Percentiles rank a stretch among this genome's conserved stretches.
Conservation (phyloP, 2,329 filamentous ascomycete genomes). For the Fusarium sp. region DNA sequence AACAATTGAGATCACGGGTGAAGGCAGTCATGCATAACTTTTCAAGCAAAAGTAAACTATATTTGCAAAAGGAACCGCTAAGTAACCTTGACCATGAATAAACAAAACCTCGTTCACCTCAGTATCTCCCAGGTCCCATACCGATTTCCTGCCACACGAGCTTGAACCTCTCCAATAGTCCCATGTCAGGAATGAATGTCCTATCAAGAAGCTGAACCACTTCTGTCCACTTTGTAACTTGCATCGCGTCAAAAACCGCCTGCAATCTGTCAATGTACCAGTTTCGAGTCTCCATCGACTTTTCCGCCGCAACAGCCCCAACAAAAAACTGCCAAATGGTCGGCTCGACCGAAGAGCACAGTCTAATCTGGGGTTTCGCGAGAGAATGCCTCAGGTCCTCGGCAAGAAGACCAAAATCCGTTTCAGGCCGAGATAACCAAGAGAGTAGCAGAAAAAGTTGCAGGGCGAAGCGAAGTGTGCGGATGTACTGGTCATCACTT, state of each 20-base stretch:
- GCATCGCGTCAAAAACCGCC: slow-evolving; percentile 8
- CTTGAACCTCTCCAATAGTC: not conserved
- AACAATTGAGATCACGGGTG: not conserved
- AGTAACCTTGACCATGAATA: not conserved
- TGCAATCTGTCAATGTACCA: slow-evolving; percentile 18
- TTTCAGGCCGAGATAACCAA: not conserved
- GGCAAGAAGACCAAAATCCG: not conserved
- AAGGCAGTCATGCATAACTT: not conserved
- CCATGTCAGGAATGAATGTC: slow-evolving; percentile 3
- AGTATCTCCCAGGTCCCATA: not conserved
- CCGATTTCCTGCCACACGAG: slow-evolving; percentile 14
- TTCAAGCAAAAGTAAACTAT: not conserved
- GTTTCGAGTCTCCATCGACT: not conserved
- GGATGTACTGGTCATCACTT: slow-evolving; percentile 20
- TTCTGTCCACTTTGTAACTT: not conserved
- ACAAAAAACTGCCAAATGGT: slow-evolving; percentile 39
- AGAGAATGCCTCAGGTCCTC: slow-evolving; percentile 13
- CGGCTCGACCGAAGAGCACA: slow-evolving; percentile 31
- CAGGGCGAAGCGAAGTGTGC: slow-evolving; percentile 12
- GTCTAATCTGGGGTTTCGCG: slow-evolving; percentile 15
- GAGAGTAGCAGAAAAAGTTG: slow-evolving; percentile 23
- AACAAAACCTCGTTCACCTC: not conserved
- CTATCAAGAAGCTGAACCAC: not conserved
- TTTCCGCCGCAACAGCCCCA: slow-evolving; percentile 22
- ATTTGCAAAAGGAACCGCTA: not conserved